Evolutionary conservation across 768 basidiomycete species (phyloP), one percentile per base, ranked within the genome.

Genomic region (Xerocomellus intermedius): DNA sequence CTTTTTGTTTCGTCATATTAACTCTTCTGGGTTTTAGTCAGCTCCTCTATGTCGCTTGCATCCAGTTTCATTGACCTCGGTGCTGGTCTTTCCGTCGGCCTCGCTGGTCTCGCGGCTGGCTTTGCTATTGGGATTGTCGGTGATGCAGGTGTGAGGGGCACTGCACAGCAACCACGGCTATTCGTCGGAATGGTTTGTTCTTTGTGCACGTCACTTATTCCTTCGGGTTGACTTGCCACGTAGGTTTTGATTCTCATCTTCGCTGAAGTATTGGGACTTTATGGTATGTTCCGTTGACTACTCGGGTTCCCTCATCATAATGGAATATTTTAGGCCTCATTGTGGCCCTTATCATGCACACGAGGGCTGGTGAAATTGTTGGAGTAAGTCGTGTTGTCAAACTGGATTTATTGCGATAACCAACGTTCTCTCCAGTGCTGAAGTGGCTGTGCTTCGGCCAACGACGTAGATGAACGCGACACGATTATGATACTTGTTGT

Each of bases 71-170:
- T 91, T 52, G 93, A 96, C 65, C 89, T 97, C 55, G 94, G 94
- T 68, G 94, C 94, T 41, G 94, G 94, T 70, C 84, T 96, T 46
- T 82, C 92, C 1, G 92, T 95, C 66, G 93, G 94, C 64, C 85
- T 93, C 48, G 91, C 95, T 41, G 96, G 96, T 81, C 83, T 99
- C 36, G 91, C 94, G 48, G 96, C 96, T 57, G 97, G 97, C 47
- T 96, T 98, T 62, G 97, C 97, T 58, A 87, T 99, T 68, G 97
- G 97, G 54, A 98, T 98, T 69, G 97, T 98, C 54, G 97, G 97
- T 69, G 97, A 99, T 71, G 95, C 96, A 57, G 96, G 97, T 81
- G 97, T 98, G 28, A 81, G 97, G 43, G 97, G 96, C 56, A 97
- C 95, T 50, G 96, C 95, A 43, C 96, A 98, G 73, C 95, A 98